A percentile compares a stretch with the other conserved stretches of the same genome.
Conservation (phyloP, 768 basidiomycete species). For the Mycena sanguinolenta region DNA sequence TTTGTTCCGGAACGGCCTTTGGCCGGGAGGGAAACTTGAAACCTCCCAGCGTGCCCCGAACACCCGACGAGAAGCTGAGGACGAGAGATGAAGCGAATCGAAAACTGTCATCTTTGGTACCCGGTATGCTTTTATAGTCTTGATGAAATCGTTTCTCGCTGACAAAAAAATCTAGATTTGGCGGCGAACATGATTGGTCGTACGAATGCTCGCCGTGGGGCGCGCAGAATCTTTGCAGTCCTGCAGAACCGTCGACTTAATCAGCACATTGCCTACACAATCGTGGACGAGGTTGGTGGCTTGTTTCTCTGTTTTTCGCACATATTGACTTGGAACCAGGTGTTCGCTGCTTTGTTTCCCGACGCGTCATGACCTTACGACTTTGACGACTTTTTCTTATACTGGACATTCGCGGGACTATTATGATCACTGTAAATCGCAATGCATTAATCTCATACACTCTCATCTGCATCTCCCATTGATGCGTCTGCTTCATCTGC, state of each 20-base stretch:
- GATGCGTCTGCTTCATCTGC: slow-evolving; percentile 19
- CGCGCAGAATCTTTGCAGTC: slow-evolving; percentile 92
- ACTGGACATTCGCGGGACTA: slow-evolving; percentile 22
- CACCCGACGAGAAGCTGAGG: slow-evolving; percentile 81
- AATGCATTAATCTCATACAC: background rate
- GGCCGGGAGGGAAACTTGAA: slow-evolving; percentile 89
- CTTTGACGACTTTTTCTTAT: slow-evolving; percentile 15
- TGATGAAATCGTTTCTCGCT: background rate
- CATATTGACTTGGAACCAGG: slow-evolving; percentile 47
- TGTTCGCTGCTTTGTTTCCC: slow-evolving; percentile 74
- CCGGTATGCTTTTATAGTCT: slow-evolving; percentile 65
- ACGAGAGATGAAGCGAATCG: slow-evolving; percentile 91
- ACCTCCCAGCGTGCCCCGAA: slow-evolving; percentile 72
- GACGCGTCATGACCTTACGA: slow-evolving; percentile 49
- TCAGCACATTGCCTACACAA: slow-evolving; percentile 90
- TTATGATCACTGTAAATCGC: slow-evolving; percentile 24
- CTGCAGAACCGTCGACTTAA: slow-evolving; percentile 95
- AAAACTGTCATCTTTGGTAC: slow-evolving; percentile 91
- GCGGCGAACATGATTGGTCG: slow-evolving; percentile 99
- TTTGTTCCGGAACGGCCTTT: slow-evolving; percentile 80
- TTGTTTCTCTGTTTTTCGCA: background rate
- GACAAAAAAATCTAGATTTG: slow-evolving; percentile 70
- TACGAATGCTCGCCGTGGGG: slow-evolving; percentile 93
- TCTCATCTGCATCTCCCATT: slow-evolving; percentile 19
- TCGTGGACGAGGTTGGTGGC: slow-evolving; percentile 86